Evolutionary conservation across 2,329 filamentous ascomycete species (phyloP).

Genomic region (Thermochaetoides dissita): DNA sequence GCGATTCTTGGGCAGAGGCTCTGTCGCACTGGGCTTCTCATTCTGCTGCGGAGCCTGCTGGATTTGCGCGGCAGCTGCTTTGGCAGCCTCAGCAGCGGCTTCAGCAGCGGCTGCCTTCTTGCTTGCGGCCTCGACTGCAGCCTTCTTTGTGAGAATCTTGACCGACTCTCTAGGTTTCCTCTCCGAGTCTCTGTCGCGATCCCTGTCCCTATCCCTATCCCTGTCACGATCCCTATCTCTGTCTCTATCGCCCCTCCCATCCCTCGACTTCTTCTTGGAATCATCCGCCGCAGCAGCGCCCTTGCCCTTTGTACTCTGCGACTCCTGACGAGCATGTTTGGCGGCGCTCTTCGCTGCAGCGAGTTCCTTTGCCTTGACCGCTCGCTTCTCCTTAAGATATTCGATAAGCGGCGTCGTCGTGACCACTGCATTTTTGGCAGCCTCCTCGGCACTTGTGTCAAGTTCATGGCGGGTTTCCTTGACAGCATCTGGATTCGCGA

Average conservation of each 20-base stretch:
- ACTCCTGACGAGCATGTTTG: conserved; percentile 44
- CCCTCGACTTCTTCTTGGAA: conserved; percentile 42
- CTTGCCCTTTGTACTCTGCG: conserved; percentile 35
- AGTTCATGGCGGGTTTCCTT: conserved; percentile 34
- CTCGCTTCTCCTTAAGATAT: conserved; percentile 83
- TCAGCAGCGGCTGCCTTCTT: conserved; percentile 30
- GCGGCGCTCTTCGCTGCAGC: conserved; percentile 35
- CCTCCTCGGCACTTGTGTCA: conserved; percentile 34
- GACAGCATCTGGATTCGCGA: conserved; percentile 53
- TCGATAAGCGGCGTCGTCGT: conserved; percentile 82
- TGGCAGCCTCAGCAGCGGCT: conserved; percentile 31
- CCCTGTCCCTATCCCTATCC: conserved; percentile 28
- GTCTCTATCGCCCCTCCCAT: conserved; percentile 43
- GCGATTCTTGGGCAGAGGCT: conserved; percentile 34
- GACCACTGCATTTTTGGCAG: conserved; percentile 45
- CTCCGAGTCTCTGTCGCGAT: conserved; percentile 33
- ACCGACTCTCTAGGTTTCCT: conserved; percentile 42
- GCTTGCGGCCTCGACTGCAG: conserved; percentile 17
- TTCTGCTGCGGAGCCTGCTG: conserved; percentile 3
- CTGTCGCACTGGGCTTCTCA: not conserved
- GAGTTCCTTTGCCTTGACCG: conserved; percentile 49
- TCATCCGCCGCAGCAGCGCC: conserved; percentile 28
- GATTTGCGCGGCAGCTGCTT: conserved; percentile 26
- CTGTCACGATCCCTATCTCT: conserved; percentile 27
- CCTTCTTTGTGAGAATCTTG: conserved; percentile 49